Evolutionary conservation across 1,284 basidiomycete genomes (phyloP).

Genomic region (Boletus mariae): DNA sequence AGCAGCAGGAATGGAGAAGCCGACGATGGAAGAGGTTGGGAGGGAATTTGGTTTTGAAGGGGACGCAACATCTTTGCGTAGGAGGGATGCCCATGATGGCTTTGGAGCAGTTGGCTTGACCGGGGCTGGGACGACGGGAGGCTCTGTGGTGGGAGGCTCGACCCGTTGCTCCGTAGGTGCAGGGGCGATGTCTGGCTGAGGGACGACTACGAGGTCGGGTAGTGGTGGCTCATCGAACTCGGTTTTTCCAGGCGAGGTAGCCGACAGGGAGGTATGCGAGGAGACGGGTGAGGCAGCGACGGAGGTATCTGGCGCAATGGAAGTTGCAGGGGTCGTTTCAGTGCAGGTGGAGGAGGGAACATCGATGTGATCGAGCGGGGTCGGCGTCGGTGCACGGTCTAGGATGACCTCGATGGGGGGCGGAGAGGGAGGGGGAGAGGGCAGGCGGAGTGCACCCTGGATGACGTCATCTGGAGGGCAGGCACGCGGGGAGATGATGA

Average conservation of each 20-base stretch:
- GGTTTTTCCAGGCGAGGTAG: conserved; percentile 24
- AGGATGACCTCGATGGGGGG: conserved; percentile 18
- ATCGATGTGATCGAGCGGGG: conserved; percentile 23
- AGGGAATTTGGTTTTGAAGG: conserved; percentile 43
- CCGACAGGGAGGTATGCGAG: conserved; percentile 56
- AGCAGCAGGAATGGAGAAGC: conserved; percentile 60
- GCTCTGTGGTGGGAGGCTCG: neutral
- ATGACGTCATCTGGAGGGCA: conserved; percentile 56
- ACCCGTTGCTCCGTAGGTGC: neutral
- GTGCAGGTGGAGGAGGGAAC: conserved; percentile 37
- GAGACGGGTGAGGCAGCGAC: conserved; percentile 57
- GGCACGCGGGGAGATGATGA: conserved; percentile 62
- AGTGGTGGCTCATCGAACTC: conserved; percentile 10
- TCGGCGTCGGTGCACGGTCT: conserved; percentile 11
- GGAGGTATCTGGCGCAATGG: conserved; percentile 44
- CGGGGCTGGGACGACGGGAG: conserved; percentile 5
- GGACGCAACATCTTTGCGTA: conserved; percentile 43
- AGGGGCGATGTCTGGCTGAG: conserved; percentile 11
- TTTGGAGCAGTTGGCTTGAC: conserved; percentile 31
- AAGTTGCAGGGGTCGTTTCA: conserved; percentile 40
- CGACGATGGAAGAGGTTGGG: conserved; percentile 62
- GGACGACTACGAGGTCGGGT: conserved; percentile 15
- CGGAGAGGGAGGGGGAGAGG: conserved; percentile 53
- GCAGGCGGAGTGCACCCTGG: conserved; percentile 47
- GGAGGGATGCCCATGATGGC: conserved; percentile 72